Evolutionary conservation across 345 rosid species (phyloP), one percentile per base, ranked within the genome.

Genomic region (Ceriops decandra): DNA sequence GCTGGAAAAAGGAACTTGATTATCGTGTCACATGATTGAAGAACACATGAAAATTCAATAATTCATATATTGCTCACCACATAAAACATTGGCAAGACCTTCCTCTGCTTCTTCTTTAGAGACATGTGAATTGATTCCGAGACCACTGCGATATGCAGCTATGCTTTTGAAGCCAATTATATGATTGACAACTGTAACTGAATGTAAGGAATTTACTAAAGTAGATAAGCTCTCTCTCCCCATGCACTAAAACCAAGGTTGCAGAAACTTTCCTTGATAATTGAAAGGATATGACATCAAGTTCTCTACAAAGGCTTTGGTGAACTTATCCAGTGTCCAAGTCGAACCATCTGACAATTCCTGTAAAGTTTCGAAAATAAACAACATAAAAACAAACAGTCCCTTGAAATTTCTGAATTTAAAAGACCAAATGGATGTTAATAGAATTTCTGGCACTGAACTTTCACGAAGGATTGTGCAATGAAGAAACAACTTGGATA

Each of bases 131-230:
- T 91, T 77, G 67, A 95, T 91, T 57, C 87, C 89, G 78, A 95
- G 78, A 66, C 99, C 96, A 69, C 90, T 85, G 49, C 96, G 96
- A 70, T 91, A 95, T 57, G 99, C 99, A 68, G 96, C 99, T 63
- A 91, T 80, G 70, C 90, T 88, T 82, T 91, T 95, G 62, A 95
- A 80, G 68, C 90, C 88, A 82, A 84, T 77, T 71, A 91, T 80
- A 74, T 87, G 72, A 72, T 71, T 61, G 68, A 85, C 85, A 76
- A 81, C 83, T 72, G 91, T 95, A 73, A 68, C 31, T 30, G 10
- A 76, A 52, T 72, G 35, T 87, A 89, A 86, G 92, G 85, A 80
- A 69, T 57, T 79, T 73, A 71, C 63, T 38, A 38, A 64, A 76
- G 67, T 22, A 64, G 52, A n/a, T 24, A 27, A n/a, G 51, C 49